Evolutionary conservation across 352 stramenopile species (phyloP), one percentile per base, ranked within the genome.

Genomic region (Discostella stelligera): DNA sequence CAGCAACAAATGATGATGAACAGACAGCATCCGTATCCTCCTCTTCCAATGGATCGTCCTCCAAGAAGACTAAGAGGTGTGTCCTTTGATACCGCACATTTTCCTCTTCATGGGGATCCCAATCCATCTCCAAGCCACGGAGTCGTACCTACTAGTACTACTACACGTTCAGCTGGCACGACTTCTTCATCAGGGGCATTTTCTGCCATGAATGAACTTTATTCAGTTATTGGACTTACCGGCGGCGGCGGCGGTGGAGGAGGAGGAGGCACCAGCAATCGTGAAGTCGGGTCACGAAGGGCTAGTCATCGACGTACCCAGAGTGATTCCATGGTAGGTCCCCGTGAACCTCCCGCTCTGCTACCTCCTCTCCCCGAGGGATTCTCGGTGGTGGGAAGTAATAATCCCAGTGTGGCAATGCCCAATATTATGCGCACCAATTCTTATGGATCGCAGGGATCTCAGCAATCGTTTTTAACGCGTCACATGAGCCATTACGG

Each of bases 161-260:
- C 27, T 6, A 32, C 27, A 32, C 54, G 46, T 37, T 62, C 54
- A 44, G 37, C 37, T 14, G 11, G 11, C 11, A 44, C 37, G 2
- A 44, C 37, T 44, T 13, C 37, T 23, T 13, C 37, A 49, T 32
- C 62, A 10, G 27, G 23, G 16, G 52, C 66, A 41, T 67, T 66
- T 62, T 55, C 46, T 23, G 46, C 49, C 65, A 75, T 81, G 32
- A 71, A 60, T 44, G 73, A 81, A 60, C 32, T 81, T 14, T 67
- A 39, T 25, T 76, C 73, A 39, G 50, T 81, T 46, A 73, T 81
- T 55, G 60, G 59, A 46, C 46, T 16, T 27, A 20, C 37, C n/a
- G 6, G 50, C 11, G 7, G 14, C 21, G 18, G 58, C 11, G 25
- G 53, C 30, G 21, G 39, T 49, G 41, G 50, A 11, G n/a, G 16